phyloP scores from a whole-genome alignment of 805 yeast genomes.

The Yamadazyma philogaea region DNA sequence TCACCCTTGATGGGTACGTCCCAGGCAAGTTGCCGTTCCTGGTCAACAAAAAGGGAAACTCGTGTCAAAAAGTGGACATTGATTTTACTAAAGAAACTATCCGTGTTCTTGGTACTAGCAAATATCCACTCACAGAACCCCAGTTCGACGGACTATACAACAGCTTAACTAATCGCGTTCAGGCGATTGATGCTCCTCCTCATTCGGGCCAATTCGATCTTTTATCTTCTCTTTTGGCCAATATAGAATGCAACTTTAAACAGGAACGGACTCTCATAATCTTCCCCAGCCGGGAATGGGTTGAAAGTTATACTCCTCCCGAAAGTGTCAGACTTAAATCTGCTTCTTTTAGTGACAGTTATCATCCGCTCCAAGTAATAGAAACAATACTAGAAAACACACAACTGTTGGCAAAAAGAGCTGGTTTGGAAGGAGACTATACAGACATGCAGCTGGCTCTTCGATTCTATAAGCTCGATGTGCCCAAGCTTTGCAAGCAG shows the following conservation, averaged over 20 bases:
- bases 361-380: conserved; percentile 4
- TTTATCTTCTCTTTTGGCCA: background rate
- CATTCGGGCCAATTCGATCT: background rate
- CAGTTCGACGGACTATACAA: conserved; percentile 1
- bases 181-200: conserved; percentile 1
- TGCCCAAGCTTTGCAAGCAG: conserved; percentile 1
- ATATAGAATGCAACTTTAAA: conserved; percentile 2
- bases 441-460: conserved; percentile 1
- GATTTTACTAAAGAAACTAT: background rate
- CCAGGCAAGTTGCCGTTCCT: conserved; percentile 1
- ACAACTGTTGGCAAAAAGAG: background rate
- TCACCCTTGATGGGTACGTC: conserved; percentile 5
- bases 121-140: background rate
- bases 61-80: background rate
- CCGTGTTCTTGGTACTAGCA: background rate
- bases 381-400: conserved; percentile 3
- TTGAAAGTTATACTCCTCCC: background rate
- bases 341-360: background rate
- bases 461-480: conserved; percentile 1
- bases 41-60: background rate
- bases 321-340: background rate
- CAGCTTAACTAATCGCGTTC: background rate
- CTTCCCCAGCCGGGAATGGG: conserved; percentile 9
- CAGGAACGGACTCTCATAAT: conserved; percentile 7
- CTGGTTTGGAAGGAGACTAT: conserved; percentile 1